Percentiles rank a stretch among this genome's conserved stretches.
Evolutionary conservation across 768 basidiomycete species (phyloP).

Genomic region (Collybia mongolica): DNA sequence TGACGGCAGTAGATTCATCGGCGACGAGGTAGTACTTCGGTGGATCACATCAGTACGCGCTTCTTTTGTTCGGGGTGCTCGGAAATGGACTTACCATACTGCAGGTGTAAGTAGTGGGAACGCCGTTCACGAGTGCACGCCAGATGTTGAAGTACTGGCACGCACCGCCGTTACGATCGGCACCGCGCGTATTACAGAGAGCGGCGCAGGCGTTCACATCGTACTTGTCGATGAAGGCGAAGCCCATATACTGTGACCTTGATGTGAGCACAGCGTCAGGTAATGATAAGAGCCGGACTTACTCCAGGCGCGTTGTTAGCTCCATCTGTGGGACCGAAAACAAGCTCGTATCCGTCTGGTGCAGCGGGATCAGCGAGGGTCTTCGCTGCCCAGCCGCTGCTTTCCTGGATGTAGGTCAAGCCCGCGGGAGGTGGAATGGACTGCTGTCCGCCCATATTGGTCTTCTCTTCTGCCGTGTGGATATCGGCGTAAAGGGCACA

Average conservation of each 20-base stretch:
- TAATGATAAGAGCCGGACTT: not conserved
- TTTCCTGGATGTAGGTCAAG: slow-evolving; percentile 41
- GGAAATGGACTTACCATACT: slow-evolving; percentile 35
- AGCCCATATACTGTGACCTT: slow-evolving; percentile 45
- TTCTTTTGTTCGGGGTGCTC: not conserved
- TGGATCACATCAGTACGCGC: not conserved
- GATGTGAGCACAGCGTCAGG: slow-evolving; percentile 3
- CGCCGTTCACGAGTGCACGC: slow-evolving; percentile 44
- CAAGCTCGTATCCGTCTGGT: slow-evolving; percentile 44
- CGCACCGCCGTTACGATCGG: slow-evolving; percentile 39
- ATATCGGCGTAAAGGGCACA: slow-evolving; percentile 45
- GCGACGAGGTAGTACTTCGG: slow-evolving; percentile 42
- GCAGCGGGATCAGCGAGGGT: slow-evolving; percentile 34
- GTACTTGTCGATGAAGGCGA: slow-evolving; percentile 46
- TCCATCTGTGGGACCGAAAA: slow-evolving; percentile 43
- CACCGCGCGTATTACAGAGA: slow-evolving; percentile 40
- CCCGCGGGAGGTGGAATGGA: slow-evolving; percentile 30
- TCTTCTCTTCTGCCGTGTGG: slow-evolving; percentile 42
- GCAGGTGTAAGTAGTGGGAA: slow-evolving; percentile 49
- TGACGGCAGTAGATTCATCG: slow-evolving; percentile 43
- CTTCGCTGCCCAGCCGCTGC: slow-evolving; percentile 38
- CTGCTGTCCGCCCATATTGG: slow-evolving; percentile 43
- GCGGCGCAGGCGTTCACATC: slow-evolving; percentile 44
- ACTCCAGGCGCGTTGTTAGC: slow-evolving; percentile 37
- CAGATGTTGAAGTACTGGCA: slow-evolving; percentile 56